Conservation (phyloP, 2,329 filamentous ascomycete species). For the Monilinia fructigena region DNA sequence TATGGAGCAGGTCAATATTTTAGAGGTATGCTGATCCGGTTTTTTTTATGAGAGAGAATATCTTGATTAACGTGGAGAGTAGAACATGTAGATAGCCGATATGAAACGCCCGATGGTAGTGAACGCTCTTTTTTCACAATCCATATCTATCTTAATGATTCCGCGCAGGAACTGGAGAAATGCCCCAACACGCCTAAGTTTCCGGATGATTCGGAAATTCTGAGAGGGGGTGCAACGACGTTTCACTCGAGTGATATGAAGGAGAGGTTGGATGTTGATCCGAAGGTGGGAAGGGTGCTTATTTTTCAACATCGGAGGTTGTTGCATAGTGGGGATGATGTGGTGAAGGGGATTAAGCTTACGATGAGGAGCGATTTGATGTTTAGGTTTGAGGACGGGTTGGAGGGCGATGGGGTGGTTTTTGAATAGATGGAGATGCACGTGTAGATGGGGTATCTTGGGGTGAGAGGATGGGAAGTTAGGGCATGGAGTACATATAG, state of each 20-base stretch:
- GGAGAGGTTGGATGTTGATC: conserved; percentile 52
- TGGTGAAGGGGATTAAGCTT: conserved; percentile 53
- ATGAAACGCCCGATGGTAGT: conserved; percentile 42
- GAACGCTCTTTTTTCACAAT: conserved; percentile 49
- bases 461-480: background rate
- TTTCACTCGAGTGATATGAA: conserved; percentile 49
- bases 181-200: background rate
- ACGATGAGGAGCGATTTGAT: conserved; percentile 57
- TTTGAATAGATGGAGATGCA: background rate
- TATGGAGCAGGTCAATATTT: conserved; percentile 75
- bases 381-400: conserved; percentile 42
- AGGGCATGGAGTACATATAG: background rate
- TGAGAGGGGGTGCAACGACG: conserved; percentile 49
- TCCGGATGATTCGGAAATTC: background rate
- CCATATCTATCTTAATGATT: conserved; percentile 56
- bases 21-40: conserved; percentile 41
- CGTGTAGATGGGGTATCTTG: too few relatives aligned
- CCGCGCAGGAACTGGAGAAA: conserved; percentile 44
- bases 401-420: conserved; percentile 17
- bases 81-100: conserved; percentile 46
- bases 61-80: background rate
- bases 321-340: conserved; percentile 54
- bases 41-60: conserved; percentile 13
- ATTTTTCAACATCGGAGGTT: conserved; percentile 57
- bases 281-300: conserved; percentile 56